These are phyloP conservation scores for Penicillium psychrofluorescens DNA, from an alignment of 495 filamentous ascomycete species.

Conservation along the genomic window DNA sequence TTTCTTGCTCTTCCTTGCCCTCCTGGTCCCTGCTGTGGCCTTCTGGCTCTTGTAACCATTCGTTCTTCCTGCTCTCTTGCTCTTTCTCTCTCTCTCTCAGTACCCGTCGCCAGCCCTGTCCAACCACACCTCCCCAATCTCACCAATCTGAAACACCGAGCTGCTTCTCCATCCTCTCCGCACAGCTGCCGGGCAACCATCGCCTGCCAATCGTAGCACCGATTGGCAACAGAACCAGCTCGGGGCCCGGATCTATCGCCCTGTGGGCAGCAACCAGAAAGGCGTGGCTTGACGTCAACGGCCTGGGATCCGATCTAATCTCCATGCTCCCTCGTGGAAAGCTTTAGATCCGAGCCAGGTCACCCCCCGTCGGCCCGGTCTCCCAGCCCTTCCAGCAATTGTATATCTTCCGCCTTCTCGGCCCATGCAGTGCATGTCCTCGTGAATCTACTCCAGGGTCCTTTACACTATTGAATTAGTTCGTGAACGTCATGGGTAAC, in stretches of 20 bases:
- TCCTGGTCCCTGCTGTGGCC: not conserved
- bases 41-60: not conserved
- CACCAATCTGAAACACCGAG: conserved; percentile 22
- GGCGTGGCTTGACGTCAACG: conserved; percentile 23
- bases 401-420: conserved; percentile 12
- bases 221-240: conserved; percentile 16
- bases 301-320: conserved; percentile 14
- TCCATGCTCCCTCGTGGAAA: not conserved
- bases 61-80: not conserved
- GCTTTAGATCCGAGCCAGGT: conserved; percentile 3
- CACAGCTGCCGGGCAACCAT: conserved; percentile 4
- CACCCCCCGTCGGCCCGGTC: conserved; percentile 2
- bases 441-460: conserved; percentile 6
- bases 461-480: conserved; percentile 5
- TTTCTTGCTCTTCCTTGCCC: not conserved
- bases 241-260: conserved; percentile 19
- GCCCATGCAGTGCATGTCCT: conserved; percentile 9
- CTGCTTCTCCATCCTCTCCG: conserved; percentile 16
- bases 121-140: conserved; percentile 11
- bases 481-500: conserved; percentile 29
- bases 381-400: not conserved
- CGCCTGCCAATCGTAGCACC: conserved; percentile 18
- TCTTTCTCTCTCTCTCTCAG: not conserved
- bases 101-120: conserved; percentile 8
- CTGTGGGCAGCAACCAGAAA: conserved; percentile 3